Evolutionary conservation across 371 early-diverging fungal species (phyloP), one percentile per base, ranked within the genome.

Genomic region (Mortierella sp.): DNA sequence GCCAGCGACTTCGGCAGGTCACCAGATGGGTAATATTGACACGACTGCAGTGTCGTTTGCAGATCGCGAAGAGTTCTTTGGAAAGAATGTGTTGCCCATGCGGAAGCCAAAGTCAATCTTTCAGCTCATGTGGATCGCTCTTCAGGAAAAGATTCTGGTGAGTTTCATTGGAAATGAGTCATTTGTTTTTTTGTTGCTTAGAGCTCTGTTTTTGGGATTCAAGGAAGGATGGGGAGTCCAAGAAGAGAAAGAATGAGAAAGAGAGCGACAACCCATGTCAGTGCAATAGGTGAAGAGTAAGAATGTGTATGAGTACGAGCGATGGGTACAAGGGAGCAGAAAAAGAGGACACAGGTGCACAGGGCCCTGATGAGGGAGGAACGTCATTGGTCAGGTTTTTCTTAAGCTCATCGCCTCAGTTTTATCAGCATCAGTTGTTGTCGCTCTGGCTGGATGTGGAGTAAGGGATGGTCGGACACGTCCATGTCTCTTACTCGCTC

Each of bases 61-160:
- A 21, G 84, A 90, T 51, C 88, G 94, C 57, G 85, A 73, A 19
- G 40, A 80, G 44, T 79, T 88, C 64, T 93, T 90, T 88, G 96
- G 96, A 54, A 76, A 82, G 51, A 96, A 96, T 82, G 82, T 92
- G 8, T 82, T 95, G 46, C 96, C 96, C 8, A 89, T 89, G 34
- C 88, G 90, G 44, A 92, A 94, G 88, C 83, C 91, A 70, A 95
- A 95, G 79, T 89, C 89, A 50, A 91, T 96, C 54, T 90, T 95
- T 48, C 87, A 92, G 40, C 89, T 96, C n/a, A 95, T 95, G 91
- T 94, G 95, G 93, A 92, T 94, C 64, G 96, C 96, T 14, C 89
- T 96, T 34, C 92, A 96, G 72, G 97, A 97, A 79, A 97, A 97
- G 90, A 95, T 95, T 78, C 83, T 97, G 82, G 94, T 93, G 90